Evolutionary conservation across 345 rosid species (phyloP), one percentile per base, ranked within the genome.

Genomic region (Eutrema japonicum): DNA sequence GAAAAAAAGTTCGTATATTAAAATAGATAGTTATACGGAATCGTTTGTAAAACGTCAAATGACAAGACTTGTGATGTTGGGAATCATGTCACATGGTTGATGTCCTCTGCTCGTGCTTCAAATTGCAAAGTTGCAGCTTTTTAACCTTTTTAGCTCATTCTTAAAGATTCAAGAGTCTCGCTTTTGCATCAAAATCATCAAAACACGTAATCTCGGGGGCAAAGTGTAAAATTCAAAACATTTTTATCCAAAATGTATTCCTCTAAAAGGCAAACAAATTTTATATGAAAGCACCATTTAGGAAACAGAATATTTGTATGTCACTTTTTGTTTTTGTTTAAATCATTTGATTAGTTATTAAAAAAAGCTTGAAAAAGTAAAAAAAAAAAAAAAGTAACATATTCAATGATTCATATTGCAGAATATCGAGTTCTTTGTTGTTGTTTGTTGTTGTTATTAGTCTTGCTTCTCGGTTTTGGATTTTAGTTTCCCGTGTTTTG

Each of bases 1-100:
- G 42, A 1, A 2, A 56, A 16, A 57, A 16, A 6, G 0, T 4
- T 30, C 6, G 8, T 43, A 4, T 49, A 10, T 8, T n/a, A 43
- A 66, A 10, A 35, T 22, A 60, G 8, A 52, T 37, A 36, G 14
- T 47, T 70, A 43, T 59, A 29, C 10, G 69, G 64, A 47, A 70
- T 38, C 37, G 58, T 54, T 70, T 47, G 70, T 47, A 16, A 62
- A 52, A 68, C 40, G 75, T 64, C 66, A 56, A 48, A 13, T 49
- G 77, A 71, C 56, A 71, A 77, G 77, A 71, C 80, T 77, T 65
- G 57, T 64, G 72, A 71, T 50, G 68, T 58, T 63, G 61, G 73
- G 77, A 71, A 65, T 77, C 72, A 77, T 65, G 68, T 65, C 80
- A 77, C 80, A 77, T 77, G 77, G 73, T 58, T 77, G 72, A 71